Base-by-base conservation (phyloP, 257 asterid species). In the Craterostigma plantagineum region DNA sequence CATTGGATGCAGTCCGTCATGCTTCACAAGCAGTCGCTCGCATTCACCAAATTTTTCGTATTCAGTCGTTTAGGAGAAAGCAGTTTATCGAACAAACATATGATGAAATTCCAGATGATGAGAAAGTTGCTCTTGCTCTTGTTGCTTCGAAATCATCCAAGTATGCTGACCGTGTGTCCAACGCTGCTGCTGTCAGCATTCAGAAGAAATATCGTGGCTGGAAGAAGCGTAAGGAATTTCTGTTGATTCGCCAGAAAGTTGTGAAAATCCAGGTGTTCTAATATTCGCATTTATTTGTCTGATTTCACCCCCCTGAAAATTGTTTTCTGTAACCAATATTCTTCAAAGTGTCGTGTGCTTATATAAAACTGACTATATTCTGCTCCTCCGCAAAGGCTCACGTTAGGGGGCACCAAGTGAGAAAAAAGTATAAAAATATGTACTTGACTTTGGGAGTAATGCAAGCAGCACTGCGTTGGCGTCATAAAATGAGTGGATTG, bases 121-220 rank as follows among this genome's bases (percentile, higher is more conserved):
- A 77, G 38, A 82, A 70, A 57, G 69, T 45, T 33, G 73, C 73
- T 63, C 48, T 73, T 63, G 65, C 91, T 35, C 63, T 81, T 51
- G 37, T 78, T 15, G 72, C 78, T 56, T 59, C 67, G 54, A 78
- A 52, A 63, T 45, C 70, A 76, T 45, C 60, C 23, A 69, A 79
- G 43, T 67, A 54, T 47, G 39, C 65, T 55, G 75, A 66, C 35
- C 62, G 77, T 42, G 58, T 40, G 67, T 71, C 62, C 55, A 72
- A 70, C 60, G 64, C 80, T 59, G 97, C 97, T 51, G 97, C 94
- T 33, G 16, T 56, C 48, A 66, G 62, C 38, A 86, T 86, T 58
- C 97, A 86, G 79, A 86, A 86, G 53, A 86, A 77, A 62, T 86
- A 60, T 49, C 97, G 97, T 46, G 92, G 97, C 46, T 86, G 92